A percentile compares a stretch with the other conserved stretches of the same genome.
phyloP scores from a whole-genome alignment of 2,329 filamentous ascomycete species.

The Lasiodiplodia sp. region DNA sequence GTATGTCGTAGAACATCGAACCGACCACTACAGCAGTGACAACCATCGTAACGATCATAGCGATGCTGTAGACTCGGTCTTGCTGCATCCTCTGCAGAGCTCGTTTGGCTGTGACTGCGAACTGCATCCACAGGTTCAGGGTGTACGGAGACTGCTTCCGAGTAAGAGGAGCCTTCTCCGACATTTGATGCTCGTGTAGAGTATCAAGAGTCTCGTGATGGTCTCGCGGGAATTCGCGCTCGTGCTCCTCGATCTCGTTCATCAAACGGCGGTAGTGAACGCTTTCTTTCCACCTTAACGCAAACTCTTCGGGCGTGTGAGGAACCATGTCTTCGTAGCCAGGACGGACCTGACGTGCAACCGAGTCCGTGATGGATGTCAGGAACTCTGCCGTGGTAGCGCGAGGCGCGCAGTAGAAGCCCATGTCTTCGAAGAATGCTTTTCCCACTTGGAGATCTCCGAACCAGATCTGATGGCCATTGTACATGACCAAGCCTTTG shows the following conservation, averaged over 20 bases:
- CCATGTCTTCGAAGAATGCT: conserved; percentile 72
- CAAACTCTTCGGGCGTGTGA: conserved; percentile 59
- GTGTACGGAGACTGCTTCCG: conserved; percentile 82
- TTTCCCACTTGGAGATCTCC: conserved; percentile 70
- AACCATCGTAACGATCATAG: conserved; percentile 73
- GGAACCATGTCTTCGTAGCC: conserved; percentile 56
- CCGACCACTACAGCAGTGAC: conserved; percentile 79
- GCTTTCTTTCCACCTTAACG: conserved; percentile 57
- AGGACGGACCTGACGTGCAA: conserved; percentile 53
- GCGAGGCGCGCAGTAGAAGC: conserved; percentile 74
- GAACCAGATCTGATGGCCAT: conserved; percentile 75
- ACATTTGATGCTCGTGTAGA: conserved; percentile 55
- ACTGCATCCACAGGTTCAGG: conserved; percentile 76
- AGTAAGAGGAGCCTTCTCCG: conserved; percentile 54
- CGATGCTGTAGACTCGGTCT: conserved; percentile 77
- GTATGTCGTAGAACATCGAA: conserved; percentile 81
- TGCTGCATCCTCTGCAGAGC: conserved; percentile 78
- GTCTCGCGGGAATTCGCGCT: conserved; percentile 37
- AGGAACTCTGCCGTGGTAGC: conserved; percentile 80
- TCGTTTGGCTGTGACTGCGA: conserved; percentile 80
- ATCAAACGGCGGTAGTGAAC: conserved; percentile 42
- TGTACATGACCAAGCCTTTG: conserved; percentile 72
- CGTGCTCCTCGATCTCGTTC: conserved; percentile 45
- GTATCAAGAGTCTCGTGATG: conserved; percentile 53
- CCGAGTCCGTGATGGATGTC: conserved; percentile 70